phyloP scores from a whole-genome alignment of 768 basidiomycete genomes.

The Symmetrospora coprosmae region DNA sequence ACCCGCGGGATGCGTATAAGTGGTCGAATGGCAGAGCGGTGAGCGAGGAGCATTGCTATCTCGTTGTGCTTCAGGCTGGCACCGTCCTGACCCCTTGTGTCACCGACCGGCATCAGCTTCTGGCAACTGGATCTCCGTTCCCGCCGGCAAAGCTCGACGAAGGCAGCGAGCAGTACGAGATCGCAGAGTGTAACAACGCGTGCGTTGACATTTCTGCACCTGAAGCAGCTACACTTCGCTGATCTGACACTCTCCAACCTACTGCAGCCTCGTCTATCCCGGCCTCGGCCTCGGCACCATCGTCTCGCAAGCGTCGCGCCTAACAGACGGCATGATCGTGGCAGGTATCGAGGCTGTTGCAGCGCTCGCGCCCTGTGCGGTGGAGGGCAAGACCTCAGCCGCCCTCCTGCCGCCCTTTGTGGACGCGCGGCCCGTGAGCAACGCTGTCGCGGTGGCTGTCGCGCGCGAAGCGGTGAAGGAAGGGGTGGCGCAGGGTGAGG shows the following conservation, averaged over 20 bases:
- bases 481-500: too few relatives aligned
- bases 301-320: constrained; percentile 47
- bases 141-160: constrained; percentile 27
- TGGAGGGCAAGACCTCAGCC: too few relatives aligned
- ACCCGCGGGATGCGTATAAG: constrained; percentile 47
- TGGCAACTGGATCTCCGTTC: constrained; percentile 38
- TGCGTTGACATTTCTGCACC: not conserved
- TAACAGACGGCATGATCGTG: constrained; percentile 79
- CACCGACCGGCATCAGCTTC: constrained; percentile 49
- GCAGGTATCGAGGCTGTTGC: constrained; percentile 63
- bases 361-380: constrained; percentile 60
- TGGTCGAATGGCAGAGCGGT: constrained; percentile 72
- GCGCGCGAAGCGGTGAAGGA: too few relatives aligned
- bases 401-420: too few relatives aligned
- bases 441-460: too few relatives aligned
- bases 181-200: too few relatives aligned
- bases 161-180: not conserved
- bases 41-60: constrained; percentile 16
- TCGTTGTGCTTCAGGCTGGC: constrained; percentile 63
- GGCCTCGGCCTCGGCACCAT: constrained; percentile 72
- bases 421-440: too few relatives aligned
- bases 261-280: constrained; percentile 64
- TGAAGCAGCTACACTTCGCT: not conserved
- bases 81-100: constrained; percentile 56
- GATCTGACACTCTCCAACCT: not conserved